Evolutionary conservation across 257 asterid species (phyloP).

Genomic region (Fraxinus cuspidata): DNA sequence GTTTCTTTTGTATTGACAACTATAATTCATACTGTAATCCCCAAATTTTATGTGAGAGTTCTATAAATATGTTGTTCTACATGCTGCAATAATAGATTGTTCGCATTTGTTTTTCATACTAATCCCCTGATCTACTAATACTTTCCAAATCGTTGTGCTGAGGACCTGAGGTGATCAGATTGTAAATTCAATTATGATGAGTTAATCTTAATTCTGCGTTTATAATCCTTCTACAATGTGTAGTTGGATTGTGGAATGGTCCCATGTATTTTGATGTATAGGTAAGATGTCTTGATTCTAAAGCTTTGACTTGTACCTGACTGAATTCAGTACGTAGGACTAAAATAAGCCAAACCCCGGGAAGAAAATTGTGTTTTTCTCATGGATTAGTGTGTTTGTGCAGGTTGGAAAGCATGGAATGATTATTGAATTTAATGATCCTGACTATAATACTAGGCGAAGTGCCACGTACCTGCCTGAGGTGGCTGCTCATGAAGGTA

Average conservation of each 20-base stretch:
- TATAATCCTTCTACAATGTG: constrained; percentile 18
- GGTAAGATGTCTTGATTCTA: constrained; percentile 14
- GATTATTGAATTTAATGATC: constrained; percentile 90
- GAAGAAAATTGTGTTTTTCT: constrained; percentile 1
- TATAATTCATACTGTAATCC: not conserved
- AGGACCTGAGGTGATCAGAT: constrained; percentile 6
- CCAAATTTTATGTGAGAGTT: not conserved
- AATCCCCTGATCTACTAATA: not conserved
- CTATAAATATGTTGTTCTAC: not conserved
- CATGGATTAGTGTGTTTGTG: constrained; percentile 13
- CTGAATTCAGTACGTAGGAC: not conserved
- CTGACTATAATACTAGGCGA: constrained; percentile 58
- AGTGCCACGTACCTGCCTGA: constrained; percentile 98
- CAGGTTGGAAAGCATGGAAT: constrained; percentile 98
- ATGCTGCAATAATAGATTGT: not conserved
- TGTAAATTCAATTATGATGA: constrained; percentile 6
- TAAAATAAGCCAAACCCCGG: not conserved
- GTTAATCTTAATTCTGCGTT: not conserved
- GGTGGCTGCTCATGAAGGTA: constrained; percentile 98
- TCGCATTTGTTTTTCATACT: not conserved
- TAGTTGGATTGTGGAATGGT: constrained; percentile 17
- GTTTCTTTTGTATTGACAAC: not conserved
- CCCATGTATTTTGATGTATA: constrained; percentile 1
- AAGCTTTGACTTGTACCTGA: not conserved
- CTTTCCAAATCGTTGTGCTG: not conserved